A percentile compares a stretch with the other conserved stretches of the same genome.
Evolutionary conservation across 345 rosid genomes (phyloP).

Genomic region (Gossypioides kirkii): DNA sequence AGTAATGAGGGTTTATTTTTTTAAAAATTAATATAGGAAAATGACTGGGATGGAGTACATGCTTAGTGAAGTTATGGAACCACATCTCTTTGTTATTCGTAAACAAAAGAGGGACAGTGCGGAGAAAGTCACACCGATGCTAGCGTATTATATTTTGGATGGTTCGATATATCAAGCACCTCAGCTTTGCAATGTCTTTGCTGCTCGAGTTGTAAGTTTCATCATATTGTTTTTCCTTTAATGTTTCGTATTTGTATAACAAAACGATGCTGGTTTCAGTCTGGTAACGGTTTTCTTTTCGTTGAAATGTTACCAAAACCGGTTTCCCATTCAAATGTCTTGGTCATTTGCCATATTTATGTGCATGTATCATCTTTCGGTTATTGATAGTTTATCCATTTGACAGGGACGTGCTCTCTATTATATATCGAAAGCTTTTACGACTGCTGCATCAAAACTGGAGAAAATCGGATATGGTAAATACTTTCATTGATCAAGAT

Average conservation of each 20-base stretch:
- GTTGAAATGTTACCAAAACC: background rate
- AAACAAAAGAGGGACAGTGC: slow-evolving; percentile 91
- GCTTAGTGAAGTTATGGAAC: slow-evolving; percentile 78
- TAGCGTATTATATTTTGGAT: slow-evolving; percentile 76
- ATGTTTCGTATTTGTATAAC: background rate
- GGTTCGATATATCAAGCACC: slow-evolving; percentile 95
- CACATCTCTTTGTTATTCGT: slow-evolving; percentile 77
- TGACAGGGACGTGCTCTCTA: slow-evolving; percentile 76
- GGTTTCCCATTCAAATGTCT: background rate
- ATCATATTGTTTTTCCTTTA: background rate
- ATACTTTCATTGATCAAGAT: background rate
- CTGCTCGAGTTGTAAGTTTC: slow-evolving; percentile 72
- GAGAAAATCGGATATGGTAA: slow-evolving; percentile 94
- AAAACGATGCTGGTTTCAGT: background rate
- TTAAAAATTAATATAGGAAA: slow-evolving; percentile 36
- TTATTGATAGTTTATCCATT: slow-evolving; percentile 10
- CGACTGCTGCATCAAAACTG: slow-evolving; percentile 78
- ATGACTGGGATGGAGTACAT: slow-evolving; percentile 74
- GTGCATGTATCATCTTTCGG: background rate
- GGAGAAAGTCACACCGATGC: slow-evolving; percentile 79
- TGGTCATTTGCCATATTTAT: background rate
- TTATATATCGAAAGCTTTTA: slow-evolving; percentile 75
- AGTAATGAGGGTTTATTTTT: background rate
- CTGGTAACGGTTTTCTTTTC: background rate
- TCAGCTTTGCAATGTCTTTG: slow-evolving; percentile 78